Evolutionary conservation across 768 basidiomycete species (phyloP), one percentile per base, ranked within the genome.

Genomic region (Rhizopogon vesiculosus): DNA sequence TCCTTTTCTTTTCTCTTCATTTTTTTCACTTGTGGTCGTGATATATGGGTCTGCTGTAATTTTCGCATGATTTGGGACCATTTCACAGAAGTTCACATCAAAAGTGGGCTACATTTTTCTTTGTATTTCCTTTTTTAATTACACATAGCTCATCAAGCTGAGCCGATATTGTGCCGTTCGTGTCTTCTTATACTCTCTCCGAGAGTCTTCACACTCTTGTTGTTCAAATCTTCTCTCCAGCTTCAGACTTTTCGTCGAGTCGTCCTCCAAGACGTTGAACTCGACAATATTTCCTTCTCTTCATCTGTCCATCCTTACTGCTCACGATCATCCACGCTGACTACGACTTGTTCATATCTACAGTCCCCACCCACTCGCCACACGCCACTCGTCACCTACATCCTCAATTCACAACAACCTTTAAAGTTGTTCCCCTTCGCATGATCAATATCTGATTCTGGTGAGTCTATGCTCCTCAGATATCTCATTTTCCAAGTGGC

Each of bases 371-470:
- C 56, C 63, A 38, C n/a, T 29, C 45, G n/a, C 58, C 56, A 33
- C 56, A 51, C 65, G 62, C 64, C 63, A 68, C 73, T 66, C 66
- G 54, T 66, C 59, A 64, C 59, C 57, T 62, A 61, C 62, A 51
- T 61, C 59, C 57, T 64, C 50, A 54, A 43, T 57, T 42, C 56
- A 59, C 66, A 62, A 63, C 66, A 69, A 62, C 63, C 60, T 77
- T 70, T 76, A 78, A 78, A 78, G 55, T 61, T 59, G 56, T 59
- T 63, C 67, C 45, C 67, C 68, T 63, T 76, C 71, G 77, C 66
- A 78, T 77, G 78, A 71, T 64, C 56, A 65, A 63, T 60, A 68
- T 68, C 66, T 66, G 67, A 59, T 59, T 66, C 59, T 58, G 56
- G 77, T 77, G 66, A 76, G 74, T 74, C 53, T 41, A 2, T 31